phyloP scores from a whole-genome alignment of 2,329 filamentous ascomycete species.

The Didymella exigua region DNA sequence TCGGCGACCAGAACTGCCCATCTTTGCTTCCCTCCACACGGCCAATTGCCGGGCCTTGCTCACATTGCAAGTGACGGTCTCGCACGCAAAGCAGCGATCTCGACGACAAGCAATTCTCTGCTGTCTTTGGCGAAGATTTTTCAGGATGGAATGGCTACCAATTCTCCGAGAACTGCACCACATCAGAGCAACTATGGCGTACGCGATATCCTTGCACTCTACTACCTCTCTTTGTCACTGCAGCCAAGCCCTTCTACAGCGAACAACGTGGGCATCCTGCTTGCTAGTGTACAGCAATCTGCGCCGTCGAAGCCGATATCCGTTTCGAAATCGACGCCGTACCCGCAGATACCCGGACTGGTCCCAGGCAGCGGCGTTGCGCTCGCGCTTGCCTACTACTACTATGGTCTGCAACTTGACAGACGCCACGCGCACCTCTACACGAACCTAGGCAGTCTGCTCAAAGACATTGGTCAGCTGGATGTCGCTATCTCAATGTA shows the following conservation, averaged over 20 bases:
- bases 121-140: conserved; percentile 97
- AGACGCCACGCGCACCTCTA: conserved; percentile 92
- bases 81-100: conserved; percentile 78
- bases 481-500: conserved; percentile 96
- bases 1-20: conserved; percentile 81
- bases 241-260: conserved; percentile 97
- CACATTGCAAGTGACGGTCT: conserved; percentile 70
- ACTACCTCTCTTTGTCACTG: conserved; percentile 91
- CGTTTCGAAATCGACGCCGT: conserved; percentile 45
- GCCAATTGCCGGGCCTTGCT: conserved; percentile 79
- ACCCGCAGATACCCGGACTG: conserved; percentile 72
- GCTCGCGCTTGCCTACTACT: conserved; percentile 90
- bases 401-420: conserved; percentile 88
- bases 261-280: conserved; percentile 95
- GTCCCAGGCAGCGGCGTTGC: conserved; percentile 84
- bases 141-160: conserved; percentile 89
- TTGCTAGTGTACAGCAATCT: conserved; percentile 89
- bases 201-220: conserved; percentile 89
- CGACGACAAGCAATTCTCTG: conserved; percentile 93
- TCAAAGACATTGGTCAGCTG: conserved; percentile 95
- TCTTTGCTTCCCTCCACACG: conserved; percentile 77
- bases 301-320: conserved; percentile 51
- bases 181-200: conserved; percentile 74
- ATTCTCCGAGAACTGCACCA: conserved; percentile 59
- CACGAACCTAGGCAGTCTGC: conserved; percentile 90